These are phyloP conservation scores for Trichoderma sp. DNA, from an alignment of 2,329 filamentous ascomycete species.

Conservation along the genomic window DNA sequence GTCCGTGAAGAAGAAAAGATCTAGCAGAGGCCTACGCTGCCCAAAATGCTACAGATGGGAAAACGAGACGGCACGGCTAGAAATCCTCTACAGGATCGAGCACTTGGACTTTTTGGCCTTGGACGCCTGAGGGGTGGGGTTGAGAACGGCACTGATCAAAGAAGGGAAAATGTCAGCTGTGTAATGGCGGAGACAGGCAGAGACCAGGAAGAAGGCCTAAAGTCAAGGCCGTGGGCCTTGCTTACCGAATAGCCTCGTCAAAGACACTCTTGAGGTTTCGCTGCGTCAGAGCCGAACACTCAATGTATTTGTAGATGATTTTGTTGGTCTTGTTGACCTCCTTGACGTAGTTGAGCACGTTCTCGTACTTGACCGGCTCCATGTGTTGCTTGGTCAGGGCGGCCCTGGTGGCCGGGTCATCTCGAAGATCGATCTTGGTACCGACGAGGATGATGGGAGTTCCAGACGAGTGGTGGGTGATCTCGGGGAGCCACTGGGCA, in stretches of 20 bases:
- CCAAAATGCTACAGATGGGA: slow-evolving; percentile 16
- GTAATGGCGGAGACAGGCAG: neutral
- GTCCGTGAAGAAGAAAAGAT: slow-evolving; percentile 5
- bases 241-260: slow-evolving; percentile 95
- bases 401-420: slow-evolving; percentile 81
- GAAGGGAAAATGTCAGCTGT: slow-evolving; percentile 29
- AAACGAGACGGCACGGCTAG: slow-evolving; percentile 12
- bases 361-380: slow-evolving; percentile 95
- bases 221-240: slow-evolving; percentile 26
- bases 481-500: slow-evolving; percentile 89
- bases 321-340: slow-evolving; percentile 55
- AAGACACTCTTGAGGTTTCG: slow-evolving; percentile 98
- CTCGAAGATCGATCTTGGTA: slow-evolving; percentile 93
- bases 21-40: slow-evolving; percentile 20
- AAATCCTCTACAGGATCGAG: slow-evolving; percentile 62
- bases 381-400: slow-evolving; percentile 87
- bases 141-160: slow-evolving; percentile 65
- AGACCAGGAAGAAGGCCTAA: neutral
- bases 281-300: slow-evolving; percentile 96
- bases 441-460: slow-evolving; percentile 97
- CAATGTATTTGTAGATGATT: slow-evolving; percentile 95
- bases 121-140: slow-evolving; percentile 61
- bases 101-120: slow-evolving; percentile 69
- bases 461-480: slow-evolving; percentile 92
- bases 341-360: slow-evolving; percentile 83